A percentile compares a stretch with the other conserved stretches of the same genome.
Conservation (phyloP, 495 filamentous ascomycete species). For the Lophium mytilinum region DNA sequence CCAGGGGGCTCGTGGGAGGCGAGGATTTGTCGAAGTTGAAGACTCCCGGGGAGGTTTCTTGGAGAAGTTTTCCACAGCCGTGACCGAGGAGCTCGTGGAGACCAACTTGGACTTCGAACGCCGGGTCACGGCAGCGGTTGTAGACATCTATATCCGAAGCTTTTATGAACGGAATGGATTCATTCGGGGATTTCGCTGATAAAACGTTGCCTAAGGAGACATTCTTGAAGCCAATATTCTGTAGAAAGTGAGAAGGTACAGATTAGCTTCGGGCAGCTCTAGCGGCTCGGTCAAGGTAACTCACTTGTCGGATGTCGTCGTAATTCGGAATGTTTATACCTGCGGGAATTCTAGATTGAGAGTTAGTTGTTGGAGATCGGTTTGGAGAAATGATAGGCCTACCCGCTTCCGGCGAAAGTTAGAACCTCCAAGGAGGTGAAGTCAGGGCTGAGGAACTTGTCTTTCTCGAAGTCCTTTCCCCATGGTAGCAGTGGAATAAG, state of each 20-base stretch:
- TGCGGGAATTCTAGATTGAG: constrained; percentile 54
- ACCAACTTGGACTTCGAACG: constrained; percentile 93
- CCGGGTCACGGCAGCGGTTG: constrained; percentile 66
- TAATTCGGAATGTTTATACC: constrained; percentile 84
- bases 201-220: constrained; percentile 88
- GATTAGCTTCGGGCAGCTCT: neutral
- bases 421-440: constrained; percentile 59
- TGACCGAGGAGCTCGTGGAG: constrained; percentile 95
- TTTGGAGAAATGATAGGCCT: constrained; percentile 16
- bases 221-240: constrained; percentile 97
- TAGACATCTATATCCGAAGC: constrained; percentile 68
- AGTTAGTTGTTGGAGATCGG: neutral
- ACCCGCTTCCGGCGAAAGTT: constrained; percentile 61
- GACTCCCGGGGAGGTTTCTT: constrained; percentile 70
- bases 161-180: constrained; percentile 80
- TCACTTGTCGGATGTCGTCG: constrained; percentile 55
- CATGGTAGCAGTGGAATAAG: constrained; percentile 88
- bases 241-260: constrained; percentile 72
- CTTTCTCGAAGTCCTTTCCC: constrained; percentile 84
- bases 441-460: constrained; percentile 86
- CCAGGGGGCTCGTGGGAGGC: constrained; percentile 74
- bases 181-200: constrained; percentile 79
- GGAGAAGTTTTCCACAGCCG: constrained; percentile 88
- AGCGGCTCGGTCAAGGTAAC: neutral
- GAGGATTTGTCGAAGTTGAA: constrained; percentile 81